A percentile compares a stretch with the other conserved stretches of the same genome.
These are phyloP conservation scores for Fagus sylvatica DNA, from an alignment of 306 rosid genomes.

Conservation along the genomic window DNA sequence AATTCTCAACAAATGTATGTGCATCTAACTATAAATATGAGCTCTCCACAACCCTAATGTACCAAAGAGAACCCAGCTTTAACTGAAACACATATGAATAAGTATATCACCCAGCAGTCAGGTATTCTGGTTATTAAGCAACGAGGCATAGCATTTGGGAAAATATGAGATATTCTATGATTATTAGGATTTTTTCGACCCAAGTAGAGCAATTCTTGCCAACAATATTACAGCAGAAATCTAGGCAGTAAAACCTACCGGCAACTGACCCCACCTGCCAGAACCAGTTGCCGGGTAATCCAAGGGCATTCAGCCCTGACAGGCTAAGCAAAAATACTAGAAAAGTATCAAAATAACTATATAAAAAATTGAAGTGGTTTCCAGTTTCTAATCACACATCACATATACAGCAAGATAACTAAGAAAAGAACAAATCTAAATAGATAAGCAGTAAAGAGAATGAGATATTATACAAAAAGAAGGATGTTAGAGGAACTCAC, in stretches of 20 bases:
- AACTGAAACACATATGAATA: neutral
- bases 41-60: no score
- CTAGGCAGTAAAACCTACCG: no score
- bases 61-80: neutral
- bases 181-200: neutral
- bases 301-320: no score
- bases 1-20: neutral
- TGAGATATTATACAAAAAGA: slow-evolving; percentile 4
- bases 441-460: neutral
- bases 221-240: neutral
- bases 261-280: no score
- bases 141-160: neutral
- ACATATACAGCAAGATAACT: neutral
- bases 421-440: neutral
- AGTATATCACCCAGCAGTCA: neutral
- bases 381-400: neutral
- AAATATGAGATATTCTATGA: neutral
- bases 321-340: no score
- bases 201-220: neutral
- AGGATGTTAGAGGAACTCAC: slow-evolving; percentile 49
- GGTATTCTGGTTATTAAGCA: neutral
- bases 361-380: neutral
- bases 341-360: neutral
- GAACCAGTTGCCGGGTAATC: no score
- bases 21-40: no score